Evolutionary conservation across 768 basidiomycete genomes (phyloP).

Genomic region (Mycena floridula): DNA sequence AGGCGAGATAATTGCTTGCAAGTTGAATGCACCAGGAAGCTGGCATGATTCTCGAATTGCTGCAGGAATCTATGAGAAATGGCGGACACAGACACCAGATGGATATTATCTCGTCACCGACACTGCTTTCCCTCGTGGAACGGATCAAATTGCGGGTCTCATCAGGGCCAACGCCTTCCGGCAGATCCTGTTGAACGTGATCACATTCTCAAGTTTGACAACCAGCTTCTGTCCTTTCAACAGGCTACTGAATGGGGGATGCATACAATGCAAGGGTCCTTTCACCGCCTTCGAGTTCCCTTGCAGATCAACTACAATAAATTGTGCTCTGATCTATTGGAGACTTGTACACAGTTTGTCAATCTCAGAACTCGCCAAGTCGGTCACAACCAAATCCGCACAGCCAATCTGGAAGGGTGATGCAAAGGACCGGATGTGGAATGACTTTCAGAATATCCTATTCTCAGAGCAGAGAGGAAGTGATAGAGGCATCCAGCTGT

Average conservation of each 20-base stretch:
- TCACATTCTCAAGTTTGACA: slow-evolving; percentile 21
- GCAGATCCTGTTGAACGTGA: slow-evolving; percentile 13
- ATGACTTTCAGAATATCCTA: slow-evolving; percentile 28
- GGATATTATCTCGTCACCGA: slow-evolving; percentile 17
- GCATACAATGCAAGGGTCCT: slow-evolving; percentile 36
- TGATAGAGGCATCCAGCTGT: too few relatives aligned
- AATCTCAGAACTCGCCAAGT: slow-evolving; percentile 28
- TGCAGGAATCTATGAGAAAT: slow-evolving; percentile 28
- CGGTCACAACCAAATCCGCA: slow-evolving; percentile 23
- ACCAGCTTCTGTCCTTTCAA: slow-evolving; percentile 32
- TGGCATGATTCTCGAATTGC: slow-evolving; percentile 44
- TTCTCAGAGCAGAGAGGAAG: slow-evolving; percentile 25
- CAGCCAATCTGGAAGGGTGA: slow-evolving; percentile 26
- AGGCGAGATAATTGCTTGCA: slow-evolving; percentile 30
- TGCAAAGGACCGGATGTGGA: slow-evolving; percentile 28
- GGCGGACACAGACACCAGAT: slow-evolving; percentile 26
- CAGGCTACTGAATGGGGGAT: slow-evolving; percentile 53
- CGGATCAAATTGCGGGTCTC: slow-evolving; percentile 19
- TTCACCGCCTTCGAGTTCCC: slow-evolving; percentile 37
- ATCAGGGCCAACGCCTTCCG: slow-evolving; percentile 19
- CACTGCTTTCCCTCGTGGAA: slow-evolving; percentile 38
- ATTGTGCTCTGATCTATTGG: slow-evolving; percentile 24
- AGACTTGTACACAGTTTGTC: slow-evolving; percentile 25
- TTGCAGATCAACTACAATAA: slow-evolving; percentile 24
- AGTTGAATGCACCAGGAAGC: slow-evolving; percentile 37